Evolutionary conservation across 116 monocot genomes (phyloP), one percentile per base, ranked within the genome.

Genomic region (Phalaenopsis hybrid): DNA sequence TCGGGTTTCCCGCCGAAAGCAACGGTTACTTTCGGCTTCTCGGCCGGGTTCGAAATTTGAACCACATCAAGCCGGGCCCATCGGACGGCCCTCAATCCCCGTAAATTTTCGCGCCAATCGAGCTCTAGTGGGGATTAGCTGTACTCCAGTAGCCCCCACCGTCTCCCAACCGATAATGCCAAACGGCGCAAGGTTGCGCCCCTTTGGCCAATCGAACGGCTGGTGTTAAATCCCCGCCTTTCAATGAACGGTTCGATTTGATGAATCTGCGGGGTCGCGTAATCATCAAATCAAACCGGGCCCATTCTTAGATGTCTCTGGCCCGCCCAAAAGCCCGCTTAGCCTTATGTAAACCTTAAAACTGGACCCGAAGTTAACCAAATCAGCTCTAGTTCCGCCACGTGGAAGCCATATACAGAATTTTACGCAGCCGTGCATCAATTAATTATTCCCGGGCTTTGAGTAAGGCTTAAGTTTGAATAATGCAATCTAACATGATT

Each of bases 1-100:
- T 73, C 73, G 73, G 73, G 73, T 75, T 75, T 75, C 75, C 75
- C 75, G 75, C 75, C 75, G 46, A 75, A 75, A 75, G 75, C 75
- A 75, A 75, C 75, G 45, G 75, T 75, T 75, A 46, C 75, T 75
- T 75, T 75, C 75, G 46, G 75, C 75, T 21, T 20, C 75, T 75
- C 75, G 20, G 33, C 75, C 75, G 44, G n/a, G 75, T 75, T 75
- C 46, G 75, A 75, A 75, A 75, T 75, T 75, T 75, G 75, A 75
- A 75, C 73, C 75, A 4, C 75, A 25, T 44, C 75, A n/a, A 1
- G 8, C 16, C 46, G 45, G 75, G 75, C 75, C 75, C 75, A 75
- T 75, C 75, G 75, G 21, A 75, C 75, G 75, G 75, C 21, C 45
- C 75, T 44, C 4, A 75, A 1, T 45, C 8, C 6, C 75, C 75